Conservation (phyloP, 805 yeast species). For the Candida cerambycidarum region DNA sequence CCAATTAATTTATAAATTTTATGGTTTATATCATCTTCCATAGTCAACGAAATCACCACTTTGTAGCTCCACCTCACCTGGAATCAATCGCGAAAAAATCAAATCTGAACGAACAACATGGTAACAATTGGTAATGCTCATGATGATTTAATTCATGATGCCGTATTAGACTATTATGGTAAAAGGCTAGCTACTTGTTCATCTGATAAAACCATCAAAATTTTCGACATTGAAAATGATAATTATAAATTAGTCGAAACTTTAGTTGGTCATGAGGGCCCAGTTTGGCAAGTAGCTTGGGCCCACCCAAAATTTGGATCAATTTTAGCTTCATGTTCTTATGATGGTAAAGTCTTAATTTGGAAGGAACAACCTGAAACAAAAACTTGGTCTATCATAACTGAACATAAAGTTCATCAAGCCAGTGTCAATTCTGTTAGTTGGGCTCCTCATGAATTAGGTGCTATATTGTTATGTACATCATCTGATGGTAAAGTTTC, state of each 20-base stretch:
- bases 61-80: neutral
- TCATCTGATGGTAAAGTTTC: conserved; percentile 93
- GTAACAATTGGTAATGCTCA: conserved; percentile 90
- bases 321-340: conserved; percentile 90
- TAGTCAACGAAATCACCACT: conserved; percentile 1
- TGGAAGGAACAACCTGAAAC: conserved; percentile 87
- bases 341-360: conserved; percentile 89
- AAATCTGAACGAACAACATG: conserved; percentile 33
- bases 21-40: conserved; percentile 16
- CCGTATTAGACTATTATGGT: conserved; percentile 95
- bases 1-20: conserved; percentile 11
- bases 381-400: conserved; percentile 82
- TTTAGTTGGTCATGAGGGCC: conserved; percentile 91
- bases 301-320: conserved; percentile 98
- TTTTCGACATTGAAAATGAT: conserved; percentile 88
- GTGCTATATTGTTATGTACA: conserved; percentile 85
- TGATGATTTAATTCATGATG: conserved; percentile 92
- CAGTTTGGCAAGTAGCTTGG: conserved; percentile 99
- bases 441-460: conserved; percentile 98
- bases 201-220: conserved; percentile 92
- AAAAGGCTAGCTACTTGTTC: conserved; percentile 94
- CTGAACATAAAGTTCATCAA: conserved; percentile 83
- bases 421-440: conserved; percentile 92
- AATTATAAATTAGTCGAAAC: conserved; percentile 81
- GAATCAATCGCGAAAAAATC: neutral